phyloP scores from a whole-genome alignment of 2,329 filamentous ascomycete genomes.

The Ascochyta rabiei region DNA sequence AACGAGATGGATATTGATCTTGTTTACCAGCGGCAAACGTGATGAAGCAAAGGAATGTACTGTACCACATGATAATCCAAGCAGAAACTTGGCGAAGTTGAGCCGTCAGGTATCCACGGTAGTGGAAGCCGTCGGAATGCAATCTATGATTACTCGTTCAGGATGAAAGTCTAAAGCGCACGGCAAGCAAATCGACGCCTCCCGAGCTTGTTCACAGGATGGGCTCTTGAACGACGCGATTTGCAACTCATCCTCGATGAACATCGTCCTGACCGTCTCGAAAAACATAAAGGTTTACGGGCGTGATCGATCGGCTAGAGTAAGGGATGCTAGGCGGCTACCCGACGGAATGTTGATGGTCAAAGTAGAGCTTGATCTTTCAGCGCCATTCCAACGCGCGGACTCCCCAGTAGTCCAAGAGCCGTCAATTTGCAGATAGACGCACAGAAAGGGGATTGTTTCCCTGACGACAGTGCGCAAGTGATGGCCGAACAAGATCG shows the following conservation, averaged over 20 bases:
- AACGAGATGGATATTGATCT: slow-evolving; percentile 27
- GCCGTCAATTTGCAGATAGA: neutral
- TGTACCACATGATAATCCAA: slow-evolving; percentile 26
- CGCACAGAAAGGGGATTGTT: slow-evolving; percentile 2
- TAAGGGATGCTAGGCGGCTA: slow-evolving; percentile 13
- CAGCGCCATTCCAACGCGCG: slow-evolving; percentile 15
- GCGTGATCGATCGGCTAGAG: neutral
- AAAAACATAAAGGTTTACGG: neutral
- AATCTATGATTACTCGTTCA: neutral
- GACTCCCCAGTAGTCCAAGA: slow-evolving; percentile 8
- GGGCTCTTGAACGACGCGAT: neutral
- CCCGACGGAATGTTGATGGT: slow-evolving; percentile 10
- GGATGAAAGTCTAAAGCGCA: neutral
- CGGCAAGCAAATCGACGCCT: neutral
- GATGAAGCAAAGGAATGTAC: slow-evolving; percentile 29
- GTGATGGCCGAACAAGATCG: neutral
- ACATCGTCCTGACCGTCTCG: neutral
- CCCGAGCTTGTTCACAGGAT: neutral
- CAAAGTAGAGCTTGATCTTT: slow-evolving; percentile 2
- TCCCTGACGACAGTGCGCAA: slow-evolving; percentile 8
- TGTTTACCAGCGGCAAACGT: slow-evolving; percentile 27
- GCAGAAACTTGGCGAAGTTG: slow-evolving; percentile 20
- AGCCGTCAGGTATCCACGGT: slow-evolving; percentile 6
- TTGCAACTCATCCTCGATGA: neutral
- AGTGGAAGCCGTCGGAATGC: slow-evolving; percentile 12